A percentile compares a stretch with the other conserved stretches of the same genome.
Conservation (phyloP, 108 stramenopile species). For the Cyclostephanos tholiformis region DNA sequence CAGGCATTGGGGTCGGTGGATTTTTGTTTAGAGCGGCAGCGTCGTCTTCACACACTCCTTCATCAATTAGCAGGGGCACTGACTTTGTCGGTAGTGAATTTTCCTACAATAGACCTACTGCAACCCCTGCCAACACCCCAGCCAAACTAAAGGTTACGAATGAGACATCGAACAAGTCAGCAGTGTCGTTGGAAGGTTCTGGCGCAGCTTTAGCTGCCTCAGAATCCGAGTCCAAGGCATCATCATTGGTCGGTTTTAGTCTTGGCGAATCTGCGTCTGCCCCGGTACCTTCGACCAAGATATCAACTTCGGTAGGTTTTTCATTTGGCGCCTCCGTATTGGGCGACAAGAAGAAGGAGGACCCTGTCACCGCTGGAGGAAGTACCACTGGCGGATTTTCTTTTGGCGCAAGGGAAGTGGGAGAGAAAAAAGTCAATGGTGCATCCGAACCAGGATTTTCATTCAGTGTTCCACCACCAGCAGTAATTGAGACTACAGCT, state of each 20-base stretch:
- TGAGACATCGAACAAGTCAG: slow-evolving; percentile 2
- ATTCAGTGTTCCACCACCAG: slow-evolving; percentile 15
- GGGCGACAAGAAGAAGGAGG: slow-evolving; percentile 18
- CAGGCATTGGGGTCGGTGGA: slow-evolving; percentile 27
- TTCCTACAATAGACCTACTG: slow-evolving; percentile 25
- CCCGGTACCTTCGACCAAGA: neutral
- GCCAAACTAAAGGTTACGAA: slow-evolving; percentile 16
- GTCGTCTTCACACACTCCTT: neutral
- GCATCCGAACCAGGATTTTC: slow-evolving; percentile 8
- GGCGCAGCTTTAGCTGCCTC: neutral
- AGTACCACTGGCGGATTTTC: slow-evolving; percentile 4
- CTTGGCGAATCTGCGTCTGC: slow-evolving; percentile 6
- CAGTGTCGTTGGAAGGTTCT: slow-evolving; percentile 11
- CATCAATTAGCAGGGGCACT: slow-evolving; percentile 7
- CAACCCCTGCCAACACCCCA: slow-evolving; percentile 5
- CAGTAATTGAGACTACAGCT: too few species aligned
- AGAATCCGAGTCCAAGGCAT: neutral
- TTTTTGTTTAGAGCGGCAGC: slow-evolving; percentile 25
- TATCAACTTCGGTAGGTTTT: neutral
- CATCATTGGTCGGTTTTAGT: slow-evolving; percentile 1
- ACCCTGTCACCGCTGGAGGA: neutral
- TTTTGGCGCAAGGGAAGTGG: neutral
- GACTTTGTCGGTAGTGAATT: slow-evolving; percentile 16
- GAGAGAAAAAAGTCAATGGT: neutral
- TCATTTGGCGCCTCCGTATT: neutral